Evolutionary conservation across 2,329 filamentous ascomycete genomes (phyloP).

Genomic region (Penicillium sp.): DNA sequence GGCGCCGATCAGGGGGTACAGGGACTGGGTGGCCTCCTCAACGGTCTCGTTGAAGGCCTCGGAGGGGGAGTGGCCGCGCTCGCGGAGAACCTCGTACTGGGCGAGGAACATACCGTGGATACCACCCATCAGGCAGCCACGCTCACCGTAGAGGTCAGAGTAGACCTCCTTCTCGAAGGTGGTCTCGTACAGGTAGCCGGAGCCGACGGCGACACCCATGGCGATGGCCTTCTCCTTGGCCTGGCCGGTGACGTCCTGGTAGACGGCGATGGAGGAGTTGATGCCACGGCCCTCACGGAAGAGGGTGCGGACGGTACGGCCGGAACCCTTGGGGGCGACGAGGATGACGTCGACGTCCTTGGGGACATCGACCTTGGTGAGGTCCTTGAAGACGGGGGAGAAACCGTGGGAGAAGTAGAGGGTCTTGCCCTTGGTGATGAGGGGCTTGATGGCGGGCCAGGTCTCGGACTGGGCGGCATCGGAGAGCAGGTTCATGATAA

Average conservation of each 20-base stretch:
- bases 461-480: slow-evolving; percentile 99
- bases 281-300: slow-evolving; percentile 99
- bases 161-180: slow-evolving; percentile 99
- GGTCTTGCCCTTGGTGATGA: slow-evolving; percentile 98
- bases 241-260: slow-evolving; percentile 96
- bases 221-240: slow-evolving; percentile 97
- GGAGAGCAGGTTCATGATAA: slow-evolving; percentile 98
- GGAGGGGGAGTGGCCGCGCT: slow-evolving; percentile 94
- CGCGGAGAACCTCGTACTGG: slow-evolving; percentile 99
- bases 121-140: slow-evolving; percentile 98
- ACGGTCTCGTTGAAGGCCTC: slow-evolving; percentile 99
- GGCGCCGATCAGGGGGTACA: slow-evolving; percentile 95
- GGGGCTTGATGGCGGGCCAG: slow-evolving; percentile 96
- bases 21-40: slow-evolving; percentile 96
- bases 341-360: slow-evolving; percentile 98
- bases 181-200: slow-evolving; percentile 99
- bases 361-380: slow-evolving; percentile 98
- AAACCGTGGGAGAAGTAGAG: slow-evolving; percentile 99
- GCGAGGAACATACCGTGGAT: slow-evolving; percentile 99
- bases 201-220: slow-evolving; percentile 93
- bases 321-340: slow-evolving; percentile 97
- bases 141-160: slow-evolving; percentile 99
- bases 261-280: slow-evolving; percentile 98
- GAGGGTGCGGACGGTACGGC: slow-evolving; percentile 95
- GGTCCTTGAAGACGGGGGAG: slow-evolving; percentile 99